Conservation (phyloP, 352 stramenopile genomes). For the Phytophthora nicotianae region DNA sequence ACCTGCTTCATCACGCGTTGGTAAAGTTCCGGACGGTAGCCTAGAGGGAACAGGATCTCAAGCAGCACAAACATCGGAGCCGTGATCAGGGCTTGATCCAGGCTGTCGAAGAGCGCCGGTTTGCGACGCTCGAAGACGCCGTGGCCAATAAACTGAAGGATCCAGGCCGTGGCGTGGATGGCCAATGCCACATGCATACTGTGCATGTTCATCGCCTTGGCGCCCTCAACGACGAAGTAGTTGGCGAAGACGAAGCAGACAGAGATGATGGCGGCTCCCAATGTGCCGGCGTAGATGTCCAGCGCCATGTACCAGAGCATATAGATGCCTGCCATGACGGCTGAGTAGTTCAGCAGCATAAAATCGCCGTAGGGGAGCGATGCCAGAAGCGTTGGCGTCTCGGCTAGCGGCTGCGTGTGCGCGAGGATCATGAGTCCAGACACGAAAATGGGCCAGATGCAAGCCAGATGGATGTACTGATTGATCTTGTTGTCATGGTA, state of each 20-base stretch:
- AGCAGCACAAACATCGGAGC: conserved; percentile 91
- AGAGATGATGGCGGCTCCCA: conserved; percentile 64
- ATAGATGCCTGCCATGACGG: conserved; percentile 68
- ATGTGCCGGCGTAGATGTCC: conserved; percentile 60
- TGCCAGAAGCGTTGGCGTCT: conserved; percentile 33
- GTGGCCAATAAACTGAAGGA: conserved; percentile 86
- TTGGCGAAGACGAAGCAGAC: conserved; percentile 64
- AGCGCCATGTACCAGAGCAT: conserved; percentile 85
- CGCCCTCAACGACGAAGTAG: conserved; percentile 51
- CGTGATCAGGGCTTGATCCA: conserved; percentile 84
- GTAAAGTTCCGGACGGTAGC: conserved; percentile 80
- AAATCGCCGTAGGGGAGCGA: conserved; percentile 53
- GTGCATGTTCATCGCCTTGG: conserved; percentile 40
- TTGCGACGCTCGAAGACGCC: conserved; percentile 86
- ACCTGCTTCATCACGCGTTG: conserved; percentile 63
- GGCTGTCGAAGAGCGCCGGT: conserved; percentile 85
- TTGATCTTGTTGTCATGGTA: conserved; percentile 89
- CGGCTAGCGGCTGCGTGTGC: conserved; percentile 46
- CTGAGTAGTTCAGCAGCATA: conserved; percentile 68
- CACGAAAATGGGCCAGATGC: conserved; percentile 89
- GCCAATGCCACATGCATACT: conserved; percentile 65
- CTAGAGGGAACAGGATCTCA: conserved; percentile 78
- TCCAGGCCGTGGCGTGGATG: conserved; percentile 71
- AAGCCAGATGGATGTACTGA: conserved; percentile 84
- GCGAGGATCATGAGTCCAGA: conserved; percentile 76